Conservation (phyloP, 176 grass and related monocot species). For the Puccinellia tenuiflora region DNA sequence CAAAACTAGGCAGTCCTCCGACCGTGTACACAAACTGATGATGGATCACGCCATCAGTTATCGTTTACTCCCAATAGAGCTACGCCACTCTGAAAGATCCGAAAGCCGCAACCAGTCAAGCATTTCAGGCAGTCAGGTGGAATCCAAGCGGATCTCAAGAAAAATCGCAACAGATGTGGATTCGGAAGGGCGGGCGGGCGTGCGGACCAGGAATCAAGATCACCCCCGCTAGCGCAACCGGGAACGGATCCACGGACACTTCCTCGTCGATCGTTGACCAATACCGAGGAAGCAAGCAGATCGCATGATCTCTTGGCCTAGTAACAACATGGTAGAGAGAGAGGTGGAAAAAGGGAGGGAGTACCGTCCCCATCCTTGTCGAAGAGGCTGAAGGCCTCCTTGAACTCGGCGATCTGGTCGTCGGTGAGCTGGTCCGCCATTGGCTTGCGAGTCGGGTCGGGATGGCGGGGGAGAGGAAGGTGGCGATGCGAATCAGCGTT, state of each 20-base stretch:
- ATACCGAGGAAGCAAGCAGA: not conserved
- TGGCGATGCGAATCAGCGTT: not conserved
- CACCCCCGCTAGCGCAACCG: not conserved
- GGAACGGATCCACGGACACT: not conserved
- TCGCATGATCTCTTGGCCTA: not conserved
- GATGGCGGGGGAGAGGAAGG: not conserved
- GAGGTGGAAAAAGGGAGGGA: not conserved
- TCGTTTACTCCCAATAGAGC: not conserved
- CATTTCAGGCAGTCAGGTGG: not conserved
- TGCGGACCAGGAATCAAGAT: not conserved
- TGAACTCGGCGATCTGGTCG: slow-evolving; percentile 90
- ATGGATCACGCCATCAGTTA: not conserved
- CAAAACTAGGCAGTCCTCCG: not conserved
- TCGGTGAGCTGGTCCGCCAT: slow-evolving; percentile 87
- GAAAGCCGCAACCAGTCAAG: not conserved
- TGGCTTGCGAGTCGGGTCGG: not conserved
- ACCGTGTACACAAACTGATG: not conserved
- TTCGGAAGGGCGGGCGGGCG: not conserved
- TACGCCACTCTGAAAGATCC: not conserved
- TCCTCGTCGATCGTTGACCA: not conserved
- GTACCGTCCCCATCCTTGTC: slow-evolving; percentile 97
- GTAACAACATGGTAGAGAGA: not conserved
- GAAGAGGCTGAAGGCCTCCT: slow-evolving; percentile 97
- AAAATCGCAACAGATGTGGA: not conserved
- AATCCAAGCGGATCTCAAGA: not conserved